A percentile compares a stretch with the other conserved stretches of the same genome.
phyloP scores from a whole-genome alignment of 345 rosid genomes.

The Cardamine resedifolia region DNA sequence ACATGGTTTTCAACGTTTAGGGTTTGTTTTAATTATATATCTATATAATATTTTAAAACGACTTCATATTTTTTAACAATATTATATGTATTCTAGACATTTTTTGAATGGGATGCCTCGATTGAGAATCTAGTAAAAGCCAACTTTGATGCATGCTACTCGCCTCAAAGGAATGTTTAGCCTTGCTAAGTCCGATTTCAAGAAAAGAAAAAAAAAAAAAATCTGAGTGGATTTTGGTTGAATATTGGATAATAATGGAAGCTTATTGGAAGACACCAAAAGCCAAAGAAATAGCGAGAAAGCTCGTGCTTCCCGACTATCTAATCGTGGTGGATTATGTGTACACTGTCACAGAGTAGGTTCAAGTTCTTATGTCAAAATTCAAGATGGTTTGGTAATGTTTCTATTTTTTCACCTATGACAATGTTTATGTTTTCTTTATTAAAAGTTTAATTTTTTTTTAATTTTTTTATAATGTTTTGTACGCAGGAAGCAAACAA shows the following conservation, averaged over 20 bases:
- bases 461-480: background rate
- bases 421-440: background rate
- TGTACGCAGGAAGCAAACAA: background rate
- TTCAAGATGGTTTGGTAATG: background rate
- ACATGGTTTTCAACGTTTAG: no score
- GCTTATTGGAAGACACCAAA: background rate
- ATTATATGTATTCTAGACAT: no score
- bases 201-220: background rate
- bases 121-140: background rate
- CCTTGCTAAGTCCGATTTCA: background rate
- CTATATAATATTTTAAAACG: no score
- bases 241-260: background rate
- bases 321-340: background rate
- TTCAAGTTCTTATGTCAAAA: background rate
- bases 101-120: no score
- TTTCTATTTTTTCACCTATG: background rate
- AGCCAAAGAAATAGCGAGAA: background rate
- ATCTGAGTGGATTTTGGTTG: background rate
- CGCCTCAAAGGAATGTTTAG: constrained; percentile 8
- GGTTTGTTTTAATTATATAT: no score
- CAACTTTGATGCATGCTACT: constrained; percentile 1
- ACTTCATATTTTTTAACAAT: no score
- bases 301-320: background rate
- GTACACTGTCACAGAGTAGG: background rate
- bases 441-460: background rate